Percentiles rank a stretch among this genome's conserved stretches.
Conservation (phyloP, 108 stramenopile genomes). For the Cyclotella cryptica region DNA sequence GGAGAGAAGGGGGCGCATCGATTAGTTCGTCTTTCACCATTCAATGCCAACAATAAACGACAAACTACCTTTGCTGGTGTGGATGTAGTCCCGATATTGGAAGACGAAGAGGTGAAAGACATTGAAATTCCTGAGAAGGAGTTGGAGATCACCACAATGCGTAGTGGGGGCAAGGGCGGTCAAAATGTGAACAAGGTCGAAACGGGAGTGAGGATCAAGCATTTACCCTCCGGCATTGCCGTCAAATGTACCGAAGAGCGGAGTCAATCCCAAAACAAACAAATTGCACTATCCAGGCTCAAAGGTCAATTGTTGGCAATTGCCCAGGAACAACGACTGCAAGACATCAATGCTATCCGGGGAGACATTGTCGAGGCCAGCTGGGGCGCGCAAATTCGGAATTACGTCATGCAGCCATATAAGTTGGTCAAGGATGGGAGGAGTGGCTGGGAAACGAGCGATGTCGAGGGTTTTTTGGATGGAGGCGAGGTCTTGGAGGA, state of each 20-base stretch:
- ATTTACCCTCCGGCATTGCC: slow-evolving; percentile 94
- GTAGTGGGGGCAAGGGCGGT: slow-evolving; percentile 95
- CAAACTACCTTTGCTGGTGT: slow-evolving; percentile 98
- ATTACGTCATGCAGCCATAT: slow-evolving; percentile 98
- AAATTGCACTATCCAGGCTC: slow-evolving; percentile 86
- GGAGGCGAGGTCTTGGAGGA: slow-evolving; percentile 79
- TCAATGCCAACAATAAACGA: slow-evolving; percentile 94
- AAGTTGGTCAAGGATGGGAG: slow-evolving; percentile 96
- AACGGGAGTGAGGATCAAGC: slow-evolving; percentile 95
- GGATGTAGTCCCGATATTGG: slow-evolving; percentile 88
- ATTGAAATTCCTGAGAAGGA: slow-evolving; percentile 85
- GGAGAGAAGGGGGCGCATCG: slow-evolving; percentile 96
- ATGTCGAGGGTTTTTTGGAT: slow-evolving; percentile 86
- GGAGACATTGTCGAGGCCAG: slow-evolving; percentile 87
- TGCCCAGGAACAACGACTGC: slow-evolving; percentile 73
- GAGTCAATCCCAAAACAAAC: slow-evolving; percentile 89
- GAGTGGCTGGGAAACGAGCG: slow-evolving; percentile 86
- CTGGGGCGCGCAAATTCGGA: slow-evolving; percentile 97
- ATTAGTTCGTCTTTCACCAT: slow-evolving; percentile 91
- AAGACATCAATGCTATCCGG: slow-evolving; percentile 73
- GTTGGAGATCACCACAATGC: slow-evolving; percentile 87
- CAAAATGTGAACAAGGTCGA: slow-evolving; percentile 99
- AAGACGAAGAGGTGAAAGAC: slow-evolving; percentile 73
- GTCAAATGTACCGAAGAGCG: slow-evolving; percentile 96
- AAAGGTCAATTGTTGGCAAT: slow-evolving; percentile 86